Conservation (phyloP, 192 early-diverging fungal genomes). For the Oehlia diaphana region DNA sequence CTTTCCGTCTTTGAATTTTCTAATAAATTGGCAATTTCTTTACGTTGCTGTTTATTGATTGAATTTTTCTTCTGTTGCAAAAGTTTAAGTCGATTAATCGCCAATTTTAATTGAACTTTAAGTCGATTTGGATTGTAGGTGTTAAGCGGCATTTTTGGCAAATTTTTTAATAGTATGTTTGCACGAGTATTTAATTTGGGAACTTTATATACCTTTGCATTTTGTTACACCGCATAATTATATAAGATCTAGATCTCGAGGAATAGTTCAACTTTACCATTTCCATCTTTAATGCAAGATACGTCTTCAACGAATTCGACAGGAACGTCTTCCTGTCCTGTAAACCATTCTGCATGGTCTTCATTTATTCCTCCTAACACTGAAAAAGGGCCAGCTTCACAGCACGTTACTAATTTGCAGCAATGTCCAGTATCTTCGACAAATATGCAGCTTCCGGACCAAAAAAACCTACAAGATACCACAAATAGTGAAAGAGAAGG, state of each 20-base stretch:
- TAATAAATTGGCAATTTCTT: slow-evolving; percentile 81
- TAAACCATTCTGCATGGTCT: slow-evolving; percentile 5
- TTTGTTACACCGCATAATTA: too few relatives aligned
- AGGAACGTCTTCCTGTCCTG: not conserved
- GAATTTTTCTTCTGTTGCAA: slow-evolving; percentile 85
- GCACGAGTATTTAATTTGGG: too few relatives aligned
- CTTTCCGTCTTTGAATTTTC: slow-evolving; percentile 83
- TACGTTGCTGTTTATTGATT: slow-evolving; percentile 68
- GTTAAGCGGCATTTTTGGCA: too few relatives aligned
- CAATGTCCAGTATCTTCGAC: too few relatives aligned
- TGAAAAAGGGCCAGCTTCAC: not conserved
- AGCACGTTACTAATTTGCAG: not conserved
- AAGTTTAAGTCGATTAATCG: slow-evolving; percentile 84
- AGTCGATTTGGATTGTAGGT: slow-evolving; percentile 56
- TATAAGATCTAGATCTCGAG: too few relatives aligned
- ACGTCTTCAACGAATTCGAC: not conserved
- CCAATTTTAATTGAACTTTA: slow-evolving; percentile 90
- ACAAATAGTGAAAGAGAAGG: not conserved
- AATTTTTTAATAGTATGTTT: too few relatives aligned
- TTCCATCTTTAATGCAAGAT: too few relatives aligned
- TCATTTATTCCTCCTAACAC: not conserved
- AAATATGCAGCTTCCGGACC: not conserved
- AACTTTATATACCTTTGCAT: too few relatives aligned
- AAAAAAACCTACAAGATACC: not conserved
- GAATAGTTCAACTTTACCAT: too few relatives aligned